These are phyloP conservation scores for Grosmannia serpens DNA, from an alignment of 2,329 filamentous ascomycete genomes.

Conservation along the genomic window DNA sequence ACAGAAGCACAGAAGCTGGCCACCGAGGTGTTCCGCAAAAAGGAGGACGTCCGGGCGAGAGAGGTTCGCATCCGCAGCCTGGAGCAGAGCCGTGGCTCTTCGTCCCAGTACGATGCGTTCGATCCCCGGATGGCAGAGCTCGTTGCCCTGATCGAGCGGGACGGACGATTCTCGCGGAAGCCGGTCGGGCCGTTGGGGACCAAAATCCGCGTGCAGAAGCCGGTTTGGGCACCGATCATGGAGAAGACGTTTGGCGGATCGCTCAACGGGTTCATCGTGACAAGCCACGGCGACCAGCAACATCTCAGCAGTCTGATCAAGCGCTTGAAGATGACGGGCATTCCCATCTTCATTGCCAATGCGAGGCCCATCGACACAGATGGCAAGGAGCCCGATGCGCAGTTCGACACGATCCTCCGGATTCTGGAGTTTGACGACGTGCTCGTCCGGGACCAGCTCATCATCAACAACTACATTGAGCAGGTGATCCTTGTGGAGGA, in stretches of 20 bases:
- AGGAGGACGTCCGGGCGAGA: conserved; percentile 39
- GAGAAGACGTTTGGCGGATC: conserved; percentile 63
- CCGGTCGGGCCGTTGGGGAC: conserved; percentile 79
- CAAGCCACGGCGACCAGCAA: conserved; percentile 63
- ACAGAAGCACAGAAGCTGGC: conserved; percentile 19
- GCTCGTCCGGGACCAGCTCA: conserved; percentile 65
- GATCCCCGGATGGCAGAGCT: conserved; percentile 50
- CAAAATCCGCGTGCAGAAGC: conserved; percentile 63
- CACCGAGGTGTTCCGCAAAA: conserved; percentile 30
- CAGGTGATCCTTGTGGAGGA: conserved; percentile 69
- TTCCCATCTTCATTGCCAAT: conserved; percentile 54
- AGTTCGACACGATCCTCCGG: conserved; percentile 67
- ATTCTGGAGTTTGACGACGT: conserved; percentile 74
- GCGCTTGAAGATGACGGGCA: conserved; percentile 32
- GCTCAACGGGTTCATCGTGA: conserved; percentile 72
- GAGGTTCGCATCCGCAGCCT: conserved; percentile 41
- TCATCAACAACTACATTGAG: conserved; percentile 75
- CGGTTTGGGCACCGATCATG: conserved; percentile 72
- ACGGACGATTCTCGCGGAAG: conserved; percentile 53
- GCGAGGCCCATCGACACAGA: conserved; percentile 42
- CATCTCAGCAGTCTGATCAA: conserved; percentile 56
- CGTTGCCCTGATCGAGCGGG: conserved; percentile 56
- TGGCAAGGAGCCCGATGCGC: conserved; percentile 60
- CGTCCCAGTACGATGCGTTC: conserved; percentile 42
- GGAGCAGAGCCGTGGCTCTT: conserved; percentile 43